phyloP scores from a whole-genome alignment of 2,329 filamentous ascomycete species.

The Neonectria punicea region DNA sequence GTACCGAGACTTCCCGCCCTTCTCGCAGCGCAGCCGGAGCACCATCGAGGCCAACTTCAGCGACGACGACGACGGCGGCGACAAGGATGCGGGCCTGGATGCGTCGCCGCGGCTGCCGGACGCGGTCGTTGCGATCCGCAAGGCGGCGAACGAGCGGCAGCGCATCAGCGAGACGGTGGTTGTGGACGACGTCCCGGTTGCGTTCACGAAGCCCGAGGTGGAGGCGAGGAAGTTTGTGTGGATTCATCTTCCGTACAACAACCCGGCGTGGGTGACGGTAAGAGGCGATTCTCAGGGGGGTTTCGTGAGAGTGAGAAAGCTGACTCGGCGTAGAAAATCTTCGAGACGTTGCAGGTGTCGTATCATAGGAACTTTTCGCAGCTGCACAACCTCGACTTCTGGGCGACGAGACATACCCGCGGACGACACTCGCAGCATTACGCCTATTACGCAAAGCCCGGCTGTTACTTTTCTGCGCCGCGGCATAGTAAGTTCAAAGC shows the following conservation, averaged over 20 bases:
- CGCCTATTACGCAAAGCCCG: conserved; percentile 60
- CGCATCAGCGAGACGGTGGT: conserved; percentile 43
- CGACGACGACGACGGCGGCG: conserved; percentile 41
- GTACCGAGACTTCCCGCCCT: conserved; percentile 50
- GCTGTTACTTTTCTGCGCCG: conserved; percentile 58
- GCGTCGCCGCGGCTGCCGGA: conserved; percentile 48
- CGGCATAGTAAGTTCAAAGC: conserved; percentile 43
- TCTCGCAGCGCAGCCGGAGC: conserved; percentile 50
- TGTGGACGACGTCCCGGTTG: conserved; percentile 43
- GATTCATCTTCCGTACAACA: conserved; percentile 68
- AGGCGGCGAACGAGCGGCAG: conserved; percentile 33
- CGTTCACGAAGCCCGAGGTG: conserved; percentile 48
- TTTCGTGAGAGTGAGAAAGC: conserved; percentile 1
- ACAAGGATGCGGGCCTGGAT: conserved; percentile 37
- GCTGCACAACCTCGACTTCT: conserved; percentile 59
- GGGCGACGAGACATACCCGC: conserved; percentile 59
- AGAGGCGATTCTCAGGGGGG: conserved; percentile 6
- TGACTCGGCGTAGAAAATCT: conserved; percentile 50
- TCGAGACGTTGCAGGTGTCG: conserved; percentile 54
- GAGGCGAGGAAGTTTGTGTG: conserved; percentile 63
- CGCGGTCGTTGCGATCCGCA: conserved; percentile 46
- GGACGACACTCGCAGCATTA: conserved; percentile 62
- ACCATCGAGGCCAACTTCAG: conserved; percentile 37
- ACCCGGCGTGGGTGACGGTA: conserved; percentile 68
- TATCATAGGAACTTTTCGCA: conserved; percentile 51